Conservation (phyloP, 2,329 filamentous ascomycete genomes). For the Diaporthe citriasiana region DNA sequence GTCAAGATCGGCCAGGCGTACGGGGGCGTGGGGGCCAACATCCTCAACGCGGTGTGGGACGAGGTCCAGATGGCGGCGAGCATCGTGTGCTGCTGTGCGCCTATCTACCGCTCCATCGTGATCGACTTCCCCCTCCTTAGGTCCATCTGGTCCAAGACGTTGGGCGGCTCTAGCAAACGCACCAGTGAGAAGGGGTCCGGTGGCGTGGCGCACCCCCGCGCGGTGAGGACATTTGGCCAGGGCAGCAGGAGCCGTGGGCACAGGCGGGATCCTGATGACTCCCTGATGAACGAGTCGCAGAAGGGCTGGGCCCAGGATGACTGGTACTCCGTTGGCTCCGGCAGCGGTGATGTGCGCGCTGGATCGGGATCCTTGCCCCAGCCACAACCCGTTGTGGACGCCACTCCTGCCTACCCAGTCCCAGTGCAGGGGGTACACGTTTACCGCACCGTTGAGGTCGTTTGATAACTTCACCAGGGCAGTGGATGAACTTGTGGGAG, state of each 20-base stretch:
- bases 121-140: neutral
- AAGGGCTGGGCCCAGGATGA: neutral
- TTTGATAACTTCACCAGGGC: neutral
- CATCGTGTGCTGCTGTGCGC: slow-evolving; percentile 43
- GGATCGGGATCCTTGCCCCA: neutral
- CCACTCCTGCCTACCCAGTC: neutral
- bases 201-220: neutral
- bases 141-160: neutral
- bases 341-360: neutral
- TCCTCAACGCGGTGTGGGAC: slow-evolving; percentile 39
- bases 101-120: slow-evolving; percentile 24
- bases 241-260: neutral
- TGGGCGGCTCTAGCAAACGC: neutral
- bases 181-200: neutral
- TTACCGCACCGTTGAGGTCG: neutral
- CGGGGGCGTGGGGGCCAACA: slow-evolving; percentile 25
- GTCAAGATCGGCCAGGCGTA: slow-evolving; percentile 39
- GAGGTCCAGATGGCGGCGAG: slow-evolving; percentile 40
- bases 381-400: neutral
- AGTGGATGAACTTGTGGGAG: neutral
- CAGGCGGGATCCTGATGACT: neutral
- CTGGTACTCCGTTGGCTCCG: neutral
- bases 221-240: slow-evolving; percentile 3
- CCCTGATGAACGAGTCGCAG: neutral
- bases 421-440: neutral